Evolutionary conservation across 148 eudicot species (phyloP), one percentile per base, ranked within the genome.

Genomic region (Rhododendron henanense): DNA sequence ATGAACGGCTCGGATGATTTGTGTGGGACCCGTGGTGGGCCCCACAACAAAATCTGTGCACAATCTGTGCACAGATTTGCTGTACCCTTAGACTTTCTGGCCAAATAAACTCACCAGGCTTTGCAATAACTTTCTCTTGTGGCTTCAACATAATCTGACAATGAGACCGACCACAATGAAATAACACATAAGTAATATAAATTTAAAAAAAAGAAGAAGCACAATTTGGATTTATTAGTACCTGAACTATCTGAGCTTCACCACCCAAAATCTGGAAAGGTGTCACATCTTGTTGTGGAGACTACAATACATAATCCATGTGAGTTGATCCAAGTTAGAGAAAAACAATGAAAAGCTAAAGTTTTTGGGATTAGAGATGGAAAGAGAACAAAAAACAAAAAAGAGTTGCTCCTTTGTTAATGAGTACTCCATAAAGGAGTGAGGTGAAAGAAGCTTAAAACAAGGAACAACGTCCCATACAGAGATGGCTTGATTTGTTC

Each of bases 181-280:
- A 44, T 21, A 59, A 25, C 50, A 47, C 50, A 59, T 53, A 33
- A 9, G n/a, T 28, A 63, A 2, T 8, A 78, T 15, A 53, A 13
- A 41, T 41, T 37, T 39, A 4, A 81, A 69, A 25, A 84, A 28
- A 28, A 28, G 31, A 28, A 28, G 31, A 28, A 25, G 78, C 50
- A 74, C 37, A 33, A 14, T 23, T 50, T 13, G 23, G 6, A 69
- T n/a, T 7, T 65, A 19, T 80, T 71, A 21, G 57, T 81, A 96
- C 99, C 98, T 96, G 99, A 85, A 96, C 97, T 85, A 96, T 96
- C 87, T 96, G 98, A 87, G 99, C 99, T 92, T 96, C 98, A 79
- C 97, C 97, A 55, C 99, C 99, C 88, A 96, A 87, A 82, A 96
- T 96, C 89, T 95, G 99, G 84, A 96, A 96, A 87, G 99, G 94